phyloP scores from a whole-genome alignment of 2,329 filamentous ascomycete genomes.

The Neopestalotiopsis rosae region DNA sequence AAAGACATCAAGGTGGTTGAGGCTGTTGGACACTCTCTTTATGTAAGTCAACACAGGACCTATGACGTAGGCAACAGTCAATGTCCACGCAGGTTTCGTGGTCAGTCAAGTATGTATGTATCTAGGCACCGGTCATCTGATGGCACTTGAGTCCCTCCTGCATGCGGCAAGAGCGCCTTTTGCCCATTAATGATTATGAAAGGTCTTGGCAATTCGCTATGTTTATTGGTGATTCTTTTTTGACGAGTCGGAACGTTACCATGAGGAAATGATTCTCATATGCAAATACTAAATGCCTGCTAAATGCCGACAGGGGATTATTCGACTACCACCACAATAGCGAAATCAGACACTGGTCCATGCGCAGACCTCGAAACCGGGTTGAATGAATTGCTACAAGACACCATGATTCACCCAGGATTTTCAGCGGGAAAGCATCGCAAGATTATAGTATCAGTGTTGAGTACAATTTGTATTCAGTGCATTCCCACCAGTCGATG shows the following conservation, averaged over 20 bases:
- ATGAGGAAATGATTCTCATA: not conserved
- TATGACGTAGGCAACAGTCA: slow-evolving; percentile 13
- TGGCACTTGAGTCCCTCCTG: not conserved
- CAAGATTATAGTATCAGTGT: too few species aligned
- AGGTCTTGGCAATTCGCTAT: not conserved
- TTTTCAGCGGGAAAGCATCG: too few species aligned
- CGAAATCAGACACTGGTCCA: not conserved
- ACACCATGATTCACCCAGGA: too few species aligned
- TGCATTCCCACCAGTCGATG: too few species aligned
- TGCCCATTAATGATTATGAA: not conserved
- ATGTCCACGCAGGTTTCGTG: slow-evolving; percentile 15
- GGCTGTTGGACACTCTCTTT: not conserved
- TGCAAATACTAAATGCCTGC: not conserved
- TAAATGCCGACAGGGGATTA: not conserved
- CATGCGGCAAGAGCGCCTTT: slow-evolving; percentile 6
- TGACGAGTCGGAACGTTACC: not conserved
- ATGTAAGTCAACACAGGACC: not conserved
- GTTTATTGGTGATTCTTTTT: not conserved
- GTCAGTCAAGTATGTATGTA: not conserved
- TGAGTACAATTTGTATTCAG: too few species aligned
- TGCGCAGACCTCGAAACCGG: not conserved
- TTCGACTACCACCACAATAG: not conserved
- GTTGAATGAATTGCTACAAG: too few species aligned
- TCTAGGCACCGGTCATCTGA: slow-evolving; percentile 8
- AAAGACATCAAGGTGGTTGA: not conserved